These are phyloP conservation scores for Salix exigua DNA, from an alignment of 345 rosid species.

Conservation along the genomic window DNA sequence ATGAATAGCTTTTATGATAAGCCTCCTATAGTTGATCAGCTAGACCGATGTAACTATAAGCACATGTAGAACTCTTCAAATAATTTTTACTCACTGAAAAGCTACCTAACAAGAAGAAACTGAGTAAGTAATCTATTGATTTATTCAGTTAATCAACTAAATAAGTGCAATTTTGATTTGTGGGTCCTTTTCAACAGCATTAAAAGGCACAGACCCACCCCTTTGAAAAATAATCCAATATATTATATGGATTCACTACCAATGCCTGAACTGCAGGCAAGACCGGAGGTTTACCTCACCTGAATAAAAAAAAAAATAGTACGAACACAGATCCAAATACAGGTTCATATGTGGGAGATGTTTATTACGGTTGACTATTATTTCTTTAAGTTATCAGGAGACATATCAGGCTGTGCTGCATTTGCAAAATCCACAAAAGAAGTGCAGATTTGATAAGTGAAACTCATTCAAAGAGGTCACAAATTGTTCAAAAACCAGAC, in stretches of 20 bases:
- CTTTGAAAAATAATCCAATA: not conserved
- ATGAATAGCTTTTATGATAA: not conserved
- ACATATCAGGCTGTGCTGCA: not conserved
- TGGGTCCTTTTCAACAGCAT: not conserved
- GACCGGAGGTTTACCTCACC: not conserved
- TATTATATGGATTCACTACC: not conserved
- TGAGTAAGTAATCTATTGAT: not conserved
- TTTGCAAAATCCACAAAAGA: not conserved
- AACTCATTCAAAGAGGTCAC: not conserved
- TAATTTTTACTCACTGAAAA: not conserved
- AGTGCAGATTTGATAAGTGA: not conserved
- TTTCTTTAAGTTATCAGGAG: not conserved
- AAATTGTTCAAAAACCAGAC: not conserved
- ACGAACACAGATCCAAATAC: not conserved
- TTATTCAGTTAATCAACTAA: not conserved
- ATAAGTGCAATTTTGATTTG: not conserved
- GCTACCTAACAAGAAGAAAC: not conserved
- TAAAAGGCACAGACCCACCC: not conserved
- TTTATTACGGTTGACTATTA: not conserved
- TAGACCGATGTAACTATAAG: not conserved
- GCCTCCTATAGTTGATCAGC: not conserved
- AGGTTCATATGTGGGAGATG: not conserved
- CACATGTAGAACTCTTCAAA: not conserved
- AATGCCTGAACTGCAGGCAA: not conserved
- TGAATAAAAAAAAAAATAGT: not conserved